Percentiles rank a stretch among this genome's conserved stretches.
Conservation (phyloP, 768 basidiomycete species). For the Naganishia friedmannii region DNA sequence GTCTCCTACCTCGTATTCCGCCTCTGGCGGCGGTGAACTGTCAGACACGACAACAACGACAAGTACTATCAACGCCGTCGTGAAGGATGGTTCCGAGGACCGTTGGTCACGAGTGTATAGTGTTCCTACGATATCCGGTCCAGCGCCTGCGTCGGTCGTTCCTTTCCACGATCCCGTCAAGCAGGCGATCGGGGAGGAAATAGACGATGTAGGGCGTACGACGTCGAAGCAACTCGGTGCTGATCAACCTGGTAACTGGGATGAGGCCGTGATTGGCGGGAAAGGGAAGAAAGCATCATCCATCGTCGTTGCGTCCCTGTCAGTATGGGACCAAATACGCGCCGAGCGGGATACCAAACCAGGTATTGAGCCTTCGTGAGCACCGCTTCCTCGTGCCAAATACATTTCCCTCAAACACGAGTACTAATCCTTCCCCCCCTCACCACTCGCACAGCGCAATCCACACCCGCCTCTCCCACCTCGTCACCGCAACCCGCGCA, state of each 20-base stretch:
- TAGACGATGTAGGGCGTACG: too few relatives aligned
- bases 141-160: too few relatives aligned
- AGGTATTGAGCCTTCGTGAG: not conserved
- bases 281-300: too few relatives aligned
- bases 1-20: not conserved
- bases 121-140: too few relatives aligned
- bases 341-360: not conserved
- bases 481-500: not conserved
- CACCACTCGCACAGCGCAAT: not conserved
- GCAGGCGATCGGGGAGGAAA: too few relatives aligned
- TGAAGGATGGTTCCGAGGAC: not conserved
- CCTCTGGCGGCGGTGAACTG: not conserved
- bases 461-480: not conserved
- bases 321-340: slow-evolving; percentile 12
- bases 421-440: not conserved
- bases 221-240: too few relatives aligned
- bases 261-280: too few relatives aligned
- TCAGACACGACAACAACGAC: too few relatives aligned
- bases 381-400: not conserved
- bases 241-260: too few relatives aligned
- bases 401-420: not conserved
- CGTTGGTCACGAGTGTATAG: not conserved
- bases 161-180: too few relatives aligned
- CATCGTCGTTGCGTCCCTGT: not conserved
- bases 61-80: not conserved